These are phyloP conservation scores for Alternaria panax DNA, from an alignment of 2,329 filamentous ascomycete genomes.

Conservation along the genomic window DNA sequence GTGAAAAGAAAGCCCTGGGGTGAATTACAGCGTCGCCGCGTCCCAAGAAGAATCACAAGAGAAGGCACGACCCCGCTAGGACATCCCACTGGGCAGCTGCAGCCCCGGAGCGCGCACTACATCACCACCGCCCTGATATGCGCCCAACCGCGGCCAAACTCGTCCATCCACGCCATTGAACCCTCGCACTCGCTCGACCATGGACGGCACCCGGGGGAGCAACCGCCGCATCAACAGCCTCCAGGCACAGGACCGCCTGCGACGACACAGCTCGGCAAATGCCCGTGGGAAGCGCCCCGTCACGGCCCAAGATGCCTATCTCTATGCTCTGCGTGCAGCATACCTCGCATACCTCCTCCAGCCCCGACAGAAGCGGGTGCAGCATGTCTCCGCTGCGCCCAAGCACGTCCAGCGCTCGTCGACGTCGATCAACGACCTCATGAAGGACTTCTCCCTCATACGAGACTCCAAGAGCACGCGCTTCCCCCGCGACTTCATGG, in stretches of 20 bases:
- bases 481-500: conserved; percentile 75
- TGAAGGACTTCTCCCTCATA: conserved; percentile 82
- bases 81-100: conserved; percentile 29
- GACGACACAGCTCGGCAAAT: conserved; percentile 49
- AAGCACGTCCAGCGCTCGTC: conserved; percentile 72
- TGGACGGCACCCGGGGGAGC: conserved; percentile 43
- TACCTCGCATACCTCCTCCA: conserved; percentile 93
- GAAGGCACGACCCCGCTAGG: conserved; percentile 31
- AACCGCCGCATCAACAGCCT: conserved; percentile 54
- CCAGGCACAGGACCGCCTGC: conserved; percentile 50
- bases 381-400: conserved; percentile 73
- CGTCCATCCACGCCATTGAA: conserved; percentile 26
- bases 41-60: conserved; percentile 14
- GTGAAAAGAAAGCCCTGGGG: not conserved
- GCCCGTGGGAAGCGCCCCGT: conserved; percentile 49
- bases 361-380: conserved; percentile 85
- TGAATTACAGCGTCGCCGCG: conserved; percentile 4
- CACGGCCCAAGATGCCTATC: conserved; percentile 80
- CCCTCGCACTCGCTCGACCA: conserved; percentile 24
- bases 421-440: conserved; percentile 77
- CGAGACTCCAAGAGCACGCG: conserved; percentile 73
- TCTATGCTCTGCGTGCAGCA: conserved; percentile 86
- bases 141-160: conserved; percentile 28
- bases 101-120: conserved; percentile 23
- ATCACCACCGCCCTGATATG: conserved; percentile 32